Percentiles rank a stretch among this genome's conserved stretches.
phyloP scores from a whole-genome alignment of 176 grass and related monocot species.

The Leersia perrieri region DNA sequence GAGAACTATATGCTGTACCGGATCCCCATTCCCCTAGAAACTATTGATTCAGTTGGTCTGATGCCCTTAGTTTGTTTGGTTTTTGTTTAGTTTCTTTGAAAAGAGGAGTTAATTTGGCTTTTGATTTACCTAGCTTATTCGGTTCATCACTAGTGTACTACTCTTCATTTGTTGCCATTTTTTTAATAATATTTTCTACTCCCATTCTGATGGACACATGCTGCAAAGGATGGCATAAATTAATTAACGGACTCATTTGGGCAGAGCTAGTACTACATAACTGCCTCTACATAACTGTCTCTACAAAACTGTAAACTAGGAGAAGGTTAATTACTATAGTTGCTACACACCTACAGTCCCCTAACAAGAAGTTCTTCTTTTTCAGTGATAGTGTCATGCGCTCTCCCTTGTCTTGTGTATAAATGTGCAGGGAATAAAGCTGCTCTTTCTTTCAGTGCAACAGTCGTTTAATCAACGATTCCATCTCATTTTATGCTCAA shows the following conservation, averaged over 20 bases:
- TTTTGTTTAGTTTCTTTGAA: no score
- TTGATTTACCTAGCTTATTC: background rate
- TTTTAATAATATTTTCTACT: background rate
- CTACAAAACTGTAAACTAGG: background rate
- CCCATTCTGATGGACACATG: background rate
- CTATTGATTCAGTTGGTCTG: background rate
- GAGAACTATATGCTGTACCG: background rate
- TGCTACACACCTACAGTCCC: background rate
- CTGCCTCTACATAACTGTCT: no score
- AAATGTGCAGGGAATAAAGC: constrained; percentile 26
- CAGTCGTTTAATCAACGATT: constrained; percentile 16
- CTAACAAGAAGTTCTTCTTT: constrained; percentile 6
- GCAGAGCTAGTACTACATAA: background rate
- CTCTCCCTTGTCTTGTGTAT: background rate
- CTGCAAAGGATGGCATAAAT: background rate
- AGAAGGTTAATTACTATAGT: background rate
- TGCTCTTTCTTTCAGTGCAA: constrained; percentile 1
- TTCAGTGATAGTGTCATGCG: background rate
- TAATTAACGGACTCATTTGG: background rate
- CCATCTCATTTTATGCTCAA: constrained; percentile 47
- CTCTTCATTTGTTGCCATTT: background rate
- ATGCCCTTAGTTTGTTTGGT: no score
- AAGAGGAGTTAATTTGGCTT: no score
- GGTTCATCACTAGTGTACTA: background rate
- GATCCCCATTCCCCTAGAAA: background rate